Evolutionary conservation across 257 asterid genomes (phyloP).

Genomic region (Cruciata laevipes): DNA sequence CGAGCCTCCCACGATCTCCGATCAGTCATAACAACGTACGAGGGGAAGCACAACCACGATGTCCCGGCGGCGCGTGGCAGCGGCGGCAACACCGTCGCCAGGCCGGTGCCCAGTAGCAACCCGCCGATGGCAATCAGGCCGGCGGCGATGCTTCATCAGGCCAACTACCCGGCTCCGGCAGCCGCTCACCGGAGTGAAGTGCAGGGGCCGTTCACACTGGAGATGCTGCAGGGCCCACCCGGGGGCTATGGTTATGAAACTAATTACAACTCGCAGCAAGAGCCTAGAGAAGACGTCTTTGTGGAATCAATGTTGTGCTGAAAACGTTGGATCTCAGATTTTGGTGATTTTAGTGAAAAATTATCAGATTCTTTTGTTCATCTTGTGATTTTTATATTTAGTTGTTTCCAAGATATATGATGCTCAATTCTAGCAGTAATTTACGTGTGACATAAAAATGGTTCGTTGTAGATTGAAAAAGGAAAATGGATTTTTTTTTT

Average conservation of each 20-base stretch:
- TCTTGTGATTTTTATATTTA: background rate
- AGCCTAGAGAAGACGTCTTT: conserved; percentile 58
- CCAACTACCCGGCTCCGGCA: conserved; percentile 20
- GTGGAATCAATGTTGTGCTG: conserved; percentile 37
- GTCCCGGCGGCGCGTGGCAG: conserved; percentile 50
- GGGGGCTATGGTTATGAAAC: conserved; percentile 32
- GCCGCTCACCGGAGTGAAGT: conserved; percentile 18
- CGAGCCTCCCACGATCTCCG: conserved; percentile 53
- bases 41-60: conserved; percentile 84
- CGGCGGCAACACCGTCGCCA: conserved; percentile 21
- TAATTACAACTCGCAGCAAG: conserved; percentile 20
- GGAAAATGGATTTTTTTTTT: background rate
- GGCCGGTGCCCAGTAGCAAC: conserved; percentile 31
- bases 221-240: conserved; percentile 36
- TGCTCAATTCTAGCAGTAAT: background rate
- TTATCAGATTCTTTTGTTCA: conserved; percentile 20
- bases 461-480: background rate
- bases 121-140: conserved; percentile 27
- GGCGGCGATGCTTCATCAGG: conserved; percentile 15
- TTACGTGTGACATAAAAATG: background rate
- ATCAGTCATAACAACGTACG: conserved; percentile 72
- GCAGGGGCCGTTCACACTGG: conserved; percentile 33
- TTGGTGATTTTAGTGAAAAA: background rate
- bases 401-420: background rate
- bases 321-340: background rate